These are phyloP conservation scores for Phytopythium mirpurense DNA, from an alignment of 352 stramenopile genomes.

Conservation along the genomic window DNA sequence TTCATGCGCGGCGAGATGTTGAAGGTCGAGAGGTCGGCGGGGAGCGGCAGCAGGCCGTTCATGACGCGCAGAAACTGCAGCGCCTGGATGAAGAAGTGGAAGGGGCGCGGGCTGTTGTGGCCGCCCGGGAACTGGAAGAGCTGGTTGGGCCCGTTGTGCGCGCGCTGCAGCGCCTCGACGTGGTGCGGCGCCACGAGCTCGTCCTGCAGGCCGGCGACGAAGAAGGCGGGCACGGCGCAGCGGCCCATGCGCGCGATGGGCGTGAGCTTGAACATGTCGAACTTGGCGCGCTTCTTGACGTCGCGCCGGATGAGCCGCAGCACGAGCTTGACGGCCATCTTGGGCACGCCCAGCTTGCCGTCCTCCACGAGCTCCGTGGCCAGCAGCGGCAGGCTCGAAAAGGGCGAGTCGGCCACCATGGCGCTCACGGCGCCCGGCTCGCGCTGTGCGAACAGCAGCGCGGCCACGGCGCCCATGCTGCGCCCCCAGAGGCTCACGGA, in stretches of 20 bases:
- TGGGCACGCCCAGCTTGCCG: slow-evolving; percentile 74
- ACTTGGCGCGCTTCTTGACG: slow-evolving; percentile 78
- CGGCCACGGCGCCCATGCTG: slow-evolving; percentile 76
- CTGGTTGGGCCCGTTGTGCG: slow-evolving; percentile 75
- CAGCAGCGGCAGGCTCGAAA: slow-evolving; percentile 67
- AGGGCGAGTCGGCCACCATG: slow-evolving; percentile 82
- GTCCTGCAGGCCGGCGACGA: slow-evolving; percentile 69
- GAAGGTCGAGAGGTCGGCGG: slow-evolving; percentile 48
- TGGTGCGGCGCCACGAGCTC: slow-evolving; percentile 77
- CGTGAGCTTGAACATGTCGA: slow-evolving; percentile 87
- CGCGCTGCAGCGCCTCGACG: slow-evolving; percentile 63
- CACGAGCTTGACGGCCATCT: slow-evolving; percentile 78
- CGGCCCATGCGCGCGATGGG: slow-evolving; percentile 69
- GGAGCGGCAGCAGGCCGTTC: slow-evolving; percentile 63
- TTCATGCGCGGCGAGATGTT: slow-evolving; percentile 22
- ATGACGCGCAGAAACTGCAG: slow-evolving; percentile 80
- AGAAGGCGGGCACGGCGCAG: slow-evolving; percentile 69
- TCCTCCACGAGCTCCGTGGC: slow-evolving; percentile 76
- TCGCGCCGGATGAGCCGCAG: slow-evolving; percentile 75
- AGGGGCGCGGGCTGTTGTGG: slow-evolving; percentile 73
- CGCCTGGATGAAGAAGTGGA: slow-evolving; percentile 74
- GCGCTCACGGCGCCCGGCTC: slow-evolving; percentile 51
- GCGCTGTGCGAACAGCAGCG: slow-evolving; percentile 57
- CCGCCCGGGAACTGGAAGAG: slow-evolving; percentile 75
- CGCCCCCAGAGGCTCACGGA: slow-evolving; percentile 71